Evolutionary conservation across 805 yeast species (phyloP).

Genomic region (Saccharomyces eubayanus): DNA sequence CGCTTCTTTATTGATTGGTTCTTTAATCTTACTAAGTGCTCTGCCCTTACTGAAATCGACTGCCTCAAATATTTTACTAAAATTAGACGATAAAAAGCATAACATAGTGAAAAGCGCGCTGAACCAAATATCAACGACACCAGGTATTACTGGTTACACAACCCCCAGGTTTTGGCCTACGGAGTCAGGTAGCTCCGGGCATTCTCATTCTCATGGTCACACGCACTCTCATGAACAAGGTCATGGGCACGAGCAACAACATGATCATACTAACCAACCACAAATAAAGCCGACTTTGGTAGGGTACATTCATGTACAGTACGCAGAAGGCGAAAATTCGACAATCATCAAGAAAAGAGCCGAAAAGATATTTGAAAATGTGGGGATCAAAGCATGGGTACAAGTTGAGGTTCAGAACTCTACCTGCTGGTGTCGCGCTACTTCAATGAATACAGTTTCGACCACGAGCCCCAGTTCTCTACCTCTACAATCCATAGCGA

Average conservation of each 20-base stretch:
- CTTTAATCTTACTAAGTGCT: slow-evolving; percentile 71
- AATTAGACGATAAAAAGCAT: slow-evolving; percentile 53
- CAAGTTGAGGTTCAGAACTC: slow-evolving; percentile 63
- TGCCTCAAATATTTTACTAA: slow-evolving; percentile 59
- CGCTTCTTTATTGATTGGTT: slow-evolving; percentile 81
- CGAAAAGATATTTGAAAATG: slow-evolving; percentile 42
- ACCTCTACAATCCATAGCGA: not conserved
- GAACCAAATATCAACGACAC: slow-evolving; percentile 56
- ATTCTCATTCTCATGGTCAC: slow-evolving; percentile 25
- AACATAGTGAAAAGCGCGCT: slow-evolving; percentile 53
- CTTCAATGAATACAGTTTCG: slow-evolving; percentile 10
- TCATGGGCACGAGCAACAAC: slow-evolving; percentile 6
- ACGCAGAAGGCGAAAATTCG: slow-evolving; percentile 53
- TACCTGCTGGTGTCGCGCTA: slow-evolving; percentile 57
- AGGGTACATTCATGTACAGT: slow-evolving; percentile 82
- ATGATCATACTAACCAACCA: slow-evolving; percentile 17
- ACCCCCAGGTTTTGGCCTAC: slow-evolving; percentile 90
- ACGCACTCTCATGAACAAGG: slow-evolving; percentile 13
- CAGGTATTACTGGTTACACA: slow-evolving; percentile 78
- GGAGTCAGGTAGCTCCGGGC: slow-evolving; percentile 20
- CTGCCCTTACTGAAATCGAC: slow-evolving; percentile 78
- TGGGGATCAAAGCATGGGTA: slow-evolving; percentile 47
- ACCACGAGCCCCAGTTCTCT: slow-evolving; percentile 3
- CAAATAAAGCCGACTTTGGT: slow-evolving; percentile 34
- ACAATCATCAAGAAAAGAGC: slow-evolving; percentile 53